Conservation (phyloP, 1,139 yeast genomes). For the Saccharomyces pastorianus region DNA sequence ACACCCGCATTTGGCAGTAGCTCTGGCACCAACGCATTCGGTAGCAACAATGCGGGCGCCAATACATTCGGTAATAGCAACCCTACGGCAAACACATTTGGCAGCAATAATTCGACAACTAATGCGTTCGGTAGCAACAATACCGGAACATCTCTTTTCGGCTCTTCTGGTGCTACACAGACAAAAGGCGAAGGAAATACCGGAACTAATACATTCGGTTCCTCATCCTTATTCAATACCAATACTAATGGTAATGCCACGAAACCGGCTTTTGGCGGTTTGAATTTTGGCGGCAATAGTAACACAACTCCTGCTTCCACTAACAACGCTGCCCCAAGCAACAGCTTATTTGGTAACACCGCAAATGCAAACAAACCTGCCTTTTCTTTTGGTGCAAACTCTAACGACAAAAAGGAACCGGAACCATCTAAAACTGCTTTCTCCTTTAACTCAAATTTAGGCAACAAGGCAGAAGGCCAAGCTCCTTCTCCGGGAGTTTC, state of each 20-base stretch:
- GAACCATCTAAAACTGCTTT: conserved; percentile 22
- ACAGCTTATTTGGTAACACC: conserved; percentile 7
- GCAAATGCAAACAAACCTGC: conserved; percentile 7
- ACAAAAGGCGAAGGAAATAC: neutral
- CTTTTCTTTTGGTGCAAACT: conserved; percentile 9
- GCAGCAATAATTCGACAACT: conserved; percentile 8
- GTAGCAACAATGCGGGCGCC: neutral
- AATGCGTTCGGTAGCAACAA: conserved; percentile 9
- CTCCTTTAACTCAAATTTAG: conserved; percentile 16
- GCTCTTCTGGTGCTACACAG: neutral
- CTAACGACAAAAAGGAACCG: conserved; percentile 12
- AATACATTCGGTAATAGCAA: neutral
- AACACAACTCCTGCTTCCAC: conserved; percentile 4
- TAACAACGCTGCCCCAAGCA: neutral
- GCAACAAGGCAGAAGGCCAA: conserved; percentile 14
- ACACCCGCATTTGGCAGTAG: neutral
- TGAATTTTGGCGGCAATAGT: conserved; percentile 6
- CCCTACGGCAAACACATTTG: conserved; percentile 8
- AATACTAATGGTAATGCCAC: conserved; percentile 7
- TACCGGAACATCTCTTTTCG: neutral
- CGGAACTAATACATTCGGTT: neutral
- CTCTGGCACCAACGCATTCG: neutral
- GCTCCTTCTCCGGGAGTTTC: conserved; percentile 21
- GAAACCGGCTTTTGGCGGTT: conserved; percentile 19
- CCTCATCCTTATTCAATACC: neutral